phyloP scores from a whole-genome alignment of 2,329 filamentous ascomycete genomes.

The Paraphoma sp. region DNA sequence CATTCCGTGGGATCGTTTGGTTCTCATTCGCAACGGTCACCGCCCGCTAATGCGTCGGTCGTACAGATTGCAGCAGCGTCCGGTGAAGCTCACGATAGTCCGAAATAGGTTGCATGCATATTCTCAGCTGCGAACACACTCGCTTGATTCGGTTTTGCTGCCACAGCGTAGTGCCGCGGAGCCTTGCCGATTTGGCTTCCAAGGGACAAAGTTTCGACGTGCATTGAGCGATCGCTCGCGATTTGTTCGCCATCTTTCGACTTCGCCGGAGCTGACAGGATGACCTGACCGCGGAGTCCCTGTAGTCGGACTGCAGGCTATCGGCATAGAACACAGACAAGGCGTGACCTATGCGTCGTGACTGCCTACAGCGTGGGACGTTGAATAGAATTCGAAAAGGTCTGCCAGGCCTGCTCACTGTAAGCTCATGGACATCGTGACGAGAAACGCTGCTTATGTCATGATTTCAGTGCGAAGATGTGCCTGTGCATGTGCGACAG shows the following conservation, averaged over 20 bases:
- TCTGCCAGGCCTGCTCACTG: background rate
- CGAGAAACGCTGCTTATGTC: background rate
- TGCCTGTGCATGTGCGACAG: too few species aligned
- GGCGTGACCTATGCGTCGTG: background rate
- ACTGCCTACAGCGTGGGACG: background rate
- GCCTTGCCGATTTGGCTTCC: background rate
- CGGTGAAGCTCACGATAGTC: background rate
- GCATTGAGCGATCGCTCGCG: background rate
- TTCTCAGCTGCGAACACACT: background rate
- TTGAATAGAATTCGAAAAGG: background rate
- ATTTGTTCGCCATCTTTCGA: slow-evolving; percentile 9
- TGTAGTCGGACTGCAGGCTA: slow-evolving; percentile 1
- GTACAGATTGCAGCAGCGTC: background rate
- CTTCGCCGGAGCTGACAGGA: slow-evolving; percentile 5
- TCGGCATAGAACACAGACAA: background rate
- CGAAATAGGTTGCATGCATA: background rate
- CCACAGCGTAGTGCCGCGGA: background rate
- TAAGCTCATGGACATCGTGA: background rate
- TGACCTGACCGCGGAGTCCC: slow-evolving; percentile 9
- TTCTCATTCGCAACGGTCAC: background rate
- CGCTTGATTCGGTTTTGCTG: background rate
- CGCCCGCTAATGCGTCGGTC: background rate
- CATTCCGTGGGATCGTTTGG: background rate
- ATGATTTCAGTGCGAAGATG: background rate
- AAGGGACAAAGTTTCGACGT: background rate